phyloP scores from a whole-genome alignment of 257 asterid genomes.

The Galeopsis tetrahit region DNA sequence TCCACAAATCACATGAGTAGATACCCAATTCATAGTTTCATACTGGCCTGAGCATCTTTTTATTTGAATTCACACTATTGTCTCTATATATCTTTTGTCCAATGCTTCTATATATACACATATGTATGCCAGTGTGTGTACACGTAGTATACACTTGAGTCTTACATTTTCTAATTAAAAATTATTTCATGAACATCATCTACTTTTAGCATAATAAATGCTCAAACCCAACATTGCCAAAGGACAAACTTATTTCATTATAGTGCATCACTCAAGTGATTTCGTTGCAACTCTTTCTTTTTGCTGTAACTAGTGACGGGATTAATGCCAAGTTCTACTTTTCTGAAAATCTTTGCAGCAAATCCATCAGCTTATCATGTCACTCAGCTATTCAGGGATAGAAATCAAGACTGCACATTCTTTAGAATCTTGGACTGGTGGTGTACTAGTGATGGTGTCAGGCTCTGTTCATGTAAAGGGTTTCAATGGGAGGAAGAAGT shows the following conservation, averaged over 20 bases:
- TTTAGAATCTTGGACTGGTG: constrained; percentile 90
- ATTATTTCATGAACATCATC: constrained; percentile 15
- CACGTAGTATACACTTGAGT: background rate
- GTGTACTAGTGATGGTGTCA: constrained; percentile 92
- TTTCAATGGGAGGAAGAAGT: constrained; percentile 72
- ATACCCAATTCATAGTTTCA: no score
- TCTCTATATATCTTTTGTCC: background rate
- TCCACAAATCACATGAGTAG: background rate
- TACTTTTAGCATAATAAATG: constrained; percentile 16
- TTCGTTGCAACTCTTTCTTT: constrained; percentile 15
- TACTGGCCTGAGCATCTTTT: background rate
- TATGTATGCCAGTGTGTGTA: background rate
- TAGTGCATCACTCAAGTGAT: constrained; percentile 23
- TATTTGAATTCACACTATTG: background rate
- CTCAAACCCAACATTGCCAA: constrained; percentile 9
- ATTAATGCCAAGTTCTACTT: constrained; percentile 20
- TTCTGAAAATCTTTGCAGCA: constrained; percentile 60
- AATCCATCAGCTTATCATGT: constrained; percentile 80
- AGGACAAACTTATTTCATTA: constrained; percentile 7
- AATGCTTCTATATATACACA: background rate
- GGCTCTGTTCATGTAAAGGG: constrained; percentile 71
- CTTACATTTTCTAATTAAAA: constrained; percentile 17
- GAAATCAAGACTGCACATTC: constrained; percentile 95
- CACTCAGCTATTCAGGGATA: constrained; percentile 71
- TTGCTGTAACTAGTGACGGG: constrained; percentile 16